phyloP scores from a whole-genome alignment of 495 filamentous ascomycete species.

The Beverwykella pulmonaria region DNA sequence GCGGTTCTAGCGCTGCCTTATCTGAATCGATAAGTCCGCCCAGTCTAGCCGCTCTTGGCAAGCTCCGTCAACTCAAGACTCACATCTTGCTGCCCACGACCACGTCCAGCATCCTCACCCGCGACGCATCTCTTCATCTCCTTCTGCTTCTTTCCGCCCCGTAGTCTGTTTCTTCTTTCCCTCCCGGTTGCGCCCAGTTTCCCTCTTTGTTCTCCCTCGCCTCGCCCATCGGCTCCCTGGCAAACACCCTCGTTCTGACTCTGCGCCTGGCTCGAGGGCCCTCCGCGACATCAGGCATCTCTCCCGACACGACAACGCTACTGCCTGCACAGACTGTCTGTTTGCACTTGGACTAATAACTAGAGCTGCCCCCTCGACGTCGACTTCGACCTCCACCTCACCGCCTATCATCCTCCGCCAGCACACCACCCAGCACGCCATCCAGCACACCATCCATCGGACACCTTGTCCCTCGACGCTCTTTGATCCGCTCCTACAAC shows the following conservation, averaged over 20 bases:
- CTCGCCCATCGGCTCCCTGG: constrained; percentile 5
- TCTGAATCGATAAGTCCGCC: background rate
- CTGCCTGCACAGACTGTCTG: constrained; percentile 15
- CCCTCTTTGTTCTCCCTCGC: background rate
- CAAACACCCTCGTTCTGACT: constrained; percentile 1
- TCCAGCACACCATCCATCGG: background rate
- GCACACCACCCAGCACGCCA: background rate
- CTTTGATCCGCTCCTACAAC: constrained; percentile 1
- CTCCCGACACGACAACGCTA: constrained; percentile 4
- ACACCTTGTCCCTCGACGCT: background rate
- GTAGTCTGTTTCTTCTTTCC: constrained; percentile 9
- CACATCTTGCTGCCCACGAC: background rate
- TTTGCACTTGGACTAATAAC: constrained; percentile 1
- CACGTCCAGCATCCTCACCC: background rate
- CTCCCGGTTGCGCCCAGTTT: background rate
- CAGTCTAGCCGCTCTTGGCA: background rate
- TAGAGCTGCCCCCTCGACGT: background rate
- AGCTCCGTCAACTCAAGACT: background rate
- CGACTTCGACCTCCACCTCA: background rate
- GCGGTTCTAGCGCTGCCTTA: background rate
- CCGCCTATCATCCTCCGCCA: background rate
- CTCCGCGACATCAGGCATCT: constrained; percentile 20
- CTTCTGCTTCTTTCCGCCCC: constrained; percentile 10
- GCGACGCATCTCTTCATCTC: background rate
- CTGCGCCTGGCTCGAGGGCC: constrained; percentile 2